Evolutionary conservation across 2,329 filamentous ascomycete species (phyloP), one percentile per base, ranked within the genome.

Genomic region (Fusarium mundagurra): DNA sequence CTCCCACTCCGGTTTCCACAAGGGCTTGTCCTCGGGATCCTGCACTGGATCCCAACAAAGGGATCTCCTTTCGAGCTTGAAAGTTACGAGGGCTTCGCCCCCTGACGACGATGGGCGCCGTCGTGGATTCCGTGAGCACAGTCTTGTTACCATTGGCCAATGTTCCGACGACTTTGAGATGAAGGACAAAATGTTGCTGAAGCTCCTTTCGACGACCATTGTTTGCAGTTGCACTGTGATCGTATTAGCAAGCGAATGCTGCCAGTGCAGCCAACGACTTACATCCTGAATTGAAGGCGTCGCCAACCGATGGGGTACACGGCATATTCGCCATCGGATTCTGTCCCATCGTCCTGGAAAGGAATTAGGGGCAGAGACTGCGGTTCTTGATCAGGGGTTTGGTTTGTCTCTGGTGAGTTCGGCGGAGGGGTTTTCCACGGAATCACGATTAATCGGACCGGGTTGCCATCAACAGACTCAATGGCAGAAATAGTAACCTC

Each of bases 401-500:
- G 90, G 70, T 84, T 87, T 67, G 91, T 86, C 73, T 92, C 90
- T n/a, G 91, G 88, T 8, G 92, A 90, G 83, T 92, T 94, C 58
- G 93, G 94, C 34, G 93, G 94, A 3, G 95, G 95, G 5, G 95
- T 98, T 86, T 98, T 98, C 96, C 96, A 98, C 2, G 96, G 96
- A 68, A 98, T 97, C 13, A 96, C 96, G 72, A 98, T 98, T 71
- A 98, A 92, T 77, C 97, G 96, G 48, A 98, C 94, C 0, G 93
- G 86, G 77, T 98, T 96, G 39, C 94, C 94, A 81, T 98, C 96
- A 22, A 98, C 95, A 4, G 96, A 98, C 82, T 98, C 96, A 55
- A 95, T 97, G 14, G 96, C 96, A 10, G 94, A 97, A 53, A 98
- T 94, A 61, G 92, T 92, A 61, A 98, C 90, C 81, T 98, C 95